Conservation (phyloP, 805 yeast genomes). For the Henningerozyma blattae region DNA sequence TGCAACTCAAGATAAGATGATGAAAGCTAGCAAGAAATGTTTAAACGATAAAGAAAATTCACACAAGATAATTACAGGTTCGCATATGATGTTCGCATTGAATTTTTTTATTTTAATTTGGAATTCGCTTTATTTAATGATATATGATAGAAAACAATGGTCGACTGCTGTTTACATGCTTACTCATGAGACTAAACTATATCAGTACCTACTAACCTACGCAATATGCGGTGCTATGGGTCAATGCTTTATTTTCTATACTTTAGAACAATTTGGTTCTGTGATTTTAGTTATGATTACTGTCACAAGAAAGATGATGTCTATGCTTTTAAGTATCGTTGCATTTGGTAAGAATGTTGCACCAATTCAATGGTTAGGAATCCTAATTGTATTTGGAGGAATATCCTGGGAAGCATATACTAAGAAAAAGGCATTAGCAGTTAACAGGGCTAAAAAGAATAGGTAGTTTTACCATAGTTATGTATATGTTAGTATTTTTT, state of each 20-base stretch:
- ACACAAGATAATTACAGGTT: conserved; percentile 53
- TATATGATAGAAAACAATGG: conserved; percentile 16
- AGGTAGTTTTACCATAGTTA: no score
- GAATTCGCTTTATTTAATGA: conserved; percentile 35
- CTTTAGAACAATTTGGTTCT: conserved; percentile 77
- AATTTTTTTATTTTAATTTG: conserved; percentile 34
- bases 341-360: conserved; percentile 71
- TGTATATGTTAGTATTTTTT: no score
- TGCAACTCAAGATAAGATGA: conserved; percentile 82
- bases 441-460: no score
- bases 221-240: conserved; percentile 81
- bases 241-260: conserved; percentile 82
- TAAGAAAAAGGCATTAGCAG: no score
- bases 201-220: conserved; percentile 50
- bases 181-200: conserved; percentile 33
- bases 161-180: conserved; percentile 28
- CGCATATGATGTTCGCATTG: conserved; percentile 72
- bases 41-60: conserved; percentile 3
- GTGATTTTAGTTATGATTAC: conserved; percentile 82
- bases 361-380: conserved; percentile 65
- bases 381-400: conserved; percentile 71
- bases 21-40: conserved; percentile 27
- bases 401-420: conserved; percentile 65
- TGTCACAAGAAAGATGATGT: conserved; percentile 90
- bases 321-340: conserved; percentile 82